phyloP scores from a whole-genome alignment of 129 eudicot species.

The Chrysanthemum makinoi region DNA sequence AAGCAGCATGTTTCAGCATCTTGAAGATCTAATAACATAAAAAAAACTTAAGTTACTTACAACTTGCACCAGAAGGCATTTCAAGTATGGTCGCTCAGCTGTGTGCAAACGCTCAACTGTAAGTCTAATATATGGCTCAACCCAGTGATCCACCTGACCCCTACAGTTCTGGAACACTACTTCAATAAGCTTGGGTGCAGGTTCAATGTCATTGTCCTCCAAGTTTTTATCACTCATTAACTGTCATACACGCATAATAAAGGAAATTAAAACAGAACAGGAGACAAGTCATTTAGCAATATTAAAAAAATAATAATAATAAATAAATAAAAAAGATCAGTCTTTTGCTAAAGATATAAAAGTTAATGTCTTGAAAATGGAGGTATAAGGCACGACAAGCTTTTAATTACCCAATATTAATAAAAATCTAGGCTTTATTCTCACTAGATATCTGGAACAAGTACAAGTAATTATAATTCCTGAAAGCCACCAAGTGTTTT shows the following conservation, averaged over 20 bases:
- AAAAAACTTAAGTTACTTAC: conserved; percentile 39
- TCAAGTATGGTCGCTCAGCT: conserved; percentile 63
- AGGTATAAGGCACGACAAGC: background rate
- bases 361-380: background rate
- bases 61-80: conserved; percentile 85
- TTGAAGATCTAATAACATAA: background rate
- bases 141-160: conserved; percentile 96
- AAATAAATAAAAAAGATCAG: background rate
- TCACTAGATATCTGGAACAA: background rate
- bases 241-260: conserved; percentile 30
- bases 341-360: background rate
- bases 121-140: conserved; percentile 80
- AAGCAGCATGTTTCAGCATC: background rate
- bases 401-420: background rate
- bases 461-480: background rate
- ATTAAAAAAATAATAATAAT: background rate
- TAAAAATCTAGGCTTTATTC: background rate
- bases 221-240: conserved; percentile 77
- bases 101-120: conserved; percentile 75
- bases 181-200: conserved; percentile 97
- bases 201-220: conserved; percentile 94
- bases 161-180: conserved; percentile 83
- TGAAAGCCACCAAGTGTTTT: background rate
- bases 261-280: background rate
- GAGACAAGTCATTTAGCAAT: background rate